Conservation (phyloP, 306 rosid species). For the Mimosa pudica region DNA sequence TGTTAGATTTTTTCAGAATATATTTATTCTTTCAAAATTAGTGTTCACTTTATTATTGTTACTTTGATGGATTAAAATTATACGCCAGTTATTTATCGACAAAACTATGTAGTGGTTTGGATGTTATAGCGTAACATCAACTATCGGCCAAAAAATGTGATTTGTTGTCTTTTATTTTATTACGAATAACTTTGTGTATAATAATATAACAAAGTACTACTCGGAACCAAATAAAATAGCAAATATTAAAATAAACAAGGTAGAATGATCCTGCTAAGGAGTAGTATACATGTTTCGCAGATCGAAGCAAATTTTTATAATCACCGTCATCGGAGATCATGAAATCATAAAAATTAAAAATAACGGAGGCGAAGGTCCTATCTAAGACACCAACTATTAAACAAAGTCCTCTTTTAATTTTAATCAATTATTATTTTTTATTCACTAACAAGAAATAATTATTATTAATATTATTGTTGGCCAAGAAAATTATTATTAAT, state of each 20-base stretch:
- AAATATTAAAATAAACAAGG: background rate
- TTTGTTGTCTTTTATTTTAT: too few relatives aligned
- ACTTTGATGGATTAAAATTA: background rate
- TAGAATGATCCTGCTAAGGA: background rate
- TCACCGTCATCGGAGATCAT: slow-evolving; percentile 35
- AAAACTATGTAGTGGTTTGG: background rate
- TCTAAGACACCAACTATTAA: slow-evolving; percentile 17
- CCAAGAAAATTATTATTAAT: background rate
- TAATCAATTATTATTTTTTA: background rate
- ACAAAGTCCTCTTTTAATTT: background rate
- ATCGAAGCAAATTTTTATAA: slow-evolving; percentile 13
- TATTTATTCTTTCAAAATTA: background rate
- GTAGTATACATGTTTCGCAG: background rate
- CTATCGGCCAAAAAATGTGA: too few relatives aligned
- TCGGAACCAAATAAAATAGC: background rate
- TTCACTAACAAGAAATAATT: background rate
- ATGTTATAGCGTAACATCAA: background rate
- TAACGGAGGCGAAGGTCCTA: slow-evolving; percentile 9
- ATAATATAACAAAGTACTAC: background rate
- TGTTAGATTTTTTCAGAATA: background rate
- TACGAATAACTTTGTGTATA: too few relatives aligned
- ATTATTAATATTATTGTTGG: background rate
- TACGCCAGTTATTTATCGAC: too few relatives aligned
- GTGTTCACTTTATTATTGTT: background rate
- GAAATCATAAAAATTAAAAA: background rate